Conservation (phyloP, 139 green algal genomes). For the Closterium sp. region DNA sequence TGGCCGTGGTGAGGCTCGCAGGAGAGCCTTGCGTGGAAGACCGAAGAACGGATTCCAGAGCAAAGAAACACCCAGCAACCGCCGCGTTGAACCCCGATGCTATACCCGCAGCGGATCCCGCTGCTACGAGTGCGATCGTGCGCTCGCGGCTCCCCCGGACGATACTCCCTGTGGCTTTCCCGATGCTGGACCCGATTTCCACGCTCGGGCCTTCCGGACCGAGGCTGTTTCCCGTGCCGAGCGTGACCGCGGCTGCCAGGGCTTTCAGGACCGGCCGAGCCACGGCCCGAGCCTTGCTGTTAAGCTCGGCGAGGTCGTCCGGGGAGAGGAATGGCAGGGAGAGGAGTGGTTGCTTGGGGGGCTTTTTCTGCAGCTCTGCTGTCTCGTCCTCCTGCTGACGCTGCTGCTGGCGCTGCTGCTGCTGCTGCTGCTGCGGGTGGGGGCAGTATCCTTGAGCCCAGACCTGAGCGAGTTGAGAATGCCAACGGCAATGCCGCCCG, state of each 20-base stretch:
- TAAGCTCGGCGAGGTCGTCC: neutral
- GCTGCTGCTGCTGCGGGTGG: neutral
- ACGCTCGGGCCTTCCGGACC: constrained; percentile 90
- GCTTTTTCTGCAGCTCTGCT: neutral
- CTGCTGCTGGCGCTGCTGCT: neutral
- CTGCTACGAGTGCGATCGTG: constrained; percentile 75
- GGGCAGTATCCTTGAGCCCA: neutral
- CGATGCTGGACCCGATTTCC: constrained; percentile 84
- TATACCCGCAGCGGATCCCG: constrained; percentile 79
- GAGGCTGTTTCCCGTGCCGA: constrained; percentile 79
- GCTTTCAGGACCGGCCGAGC: constrained; percentile 47
- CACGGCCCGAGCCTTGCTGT: neutral
- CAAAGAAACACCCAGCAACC: constrained; percentile 90
- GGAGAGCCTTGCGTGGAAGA: neutral
- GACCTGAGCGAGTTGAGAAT: constrained; percentile 19
- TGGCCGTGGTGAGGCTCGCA: constrained; percentile 60
- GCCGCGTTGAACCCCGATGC: constrained; percentile 87
- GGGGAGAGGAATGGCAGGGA: neutral
- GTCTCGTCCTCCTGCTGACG: neutral
- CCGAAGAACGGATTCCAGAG: constrained; percentile 72
- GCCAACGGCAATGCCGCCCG: constrained; percentile 36
- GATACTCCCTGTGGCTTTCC: constrained; percentile 60
- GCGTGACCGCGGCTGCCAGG: constrained; percentile 69
- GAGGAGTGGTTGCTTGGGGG: neutral
- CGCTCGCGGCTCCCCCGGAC: constrained; percentile 57